Evolutionary conservation across 495 filamentous ascomycete genomes (phyloP).

Genomic region (Melanomma pulvis-pyrius): DNA sequence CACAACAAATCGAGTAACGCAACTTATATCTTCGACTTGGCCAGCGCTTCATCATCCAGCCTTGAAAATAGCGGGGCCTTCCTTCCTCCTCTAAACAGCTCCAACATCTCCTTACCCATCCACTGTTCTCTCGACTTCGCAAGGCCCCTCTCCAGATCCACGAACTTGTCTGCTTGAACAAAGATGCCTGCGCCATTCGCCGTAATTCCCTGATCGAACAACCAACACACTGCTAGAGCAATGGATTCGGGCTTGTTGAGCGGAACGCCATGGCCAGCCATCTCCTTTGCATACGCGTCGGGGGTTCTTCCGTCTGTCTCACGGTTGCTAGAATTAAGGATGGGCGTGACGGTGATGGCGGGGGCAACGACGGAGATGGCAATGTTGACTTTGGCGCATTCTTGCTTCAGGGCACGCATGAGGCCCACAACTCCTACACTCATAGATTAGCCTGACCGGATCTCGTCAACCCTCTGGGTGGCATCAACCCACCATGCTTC

Average conservation of each 20-base stretch:
- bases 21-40: constrained; percentile 15
- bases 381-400: constrained; percentile 40
- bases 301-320: constrained; percentile 23
- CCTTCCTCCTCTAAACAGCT: constrained; percentile 41
- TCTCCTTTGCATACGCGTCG: constrained; percentile 37
- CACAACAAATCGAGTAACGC: not conserved
- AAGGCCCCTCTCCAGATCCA: constrained; percentile 43
- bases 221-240: constrained; percentile 41
- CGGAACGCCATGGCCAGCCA: constrained; percentile 38
- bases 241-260: constrained; percentile 43
- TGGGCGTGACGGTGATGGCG: constrained; percentile 43
- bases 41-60: constrained; percentile 11
- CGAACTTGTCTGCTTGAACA: constrained; percentile 40
- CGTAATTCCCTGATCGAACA: constrained; percentile 40
- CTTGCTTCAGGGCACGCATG: constrained; percentile 44
- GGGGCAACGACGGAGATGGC: constrained; percentile 43
- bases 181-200: constrained; percentile 43
- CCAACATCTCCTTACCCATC: constrained; percentile 48
- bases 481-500: constrained; percentile 37
- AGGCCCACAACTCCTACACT: constrained; percentile 41
- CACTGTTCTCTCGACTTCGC: constrained; percentile 43
- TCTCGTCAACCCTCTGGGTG: not conserved
- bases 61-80: constrained; percentile 39
- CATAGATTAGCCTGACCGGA: not conserved
- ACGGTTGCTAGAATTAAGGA: constrained; percentile 28